A percentile compares a stretch with the other conserved stretches of the same genome.
Evolutionary conservation across 1,139 yeast species (phyloP).

Genomic region (Yamadazyma buinensis): DNA sequence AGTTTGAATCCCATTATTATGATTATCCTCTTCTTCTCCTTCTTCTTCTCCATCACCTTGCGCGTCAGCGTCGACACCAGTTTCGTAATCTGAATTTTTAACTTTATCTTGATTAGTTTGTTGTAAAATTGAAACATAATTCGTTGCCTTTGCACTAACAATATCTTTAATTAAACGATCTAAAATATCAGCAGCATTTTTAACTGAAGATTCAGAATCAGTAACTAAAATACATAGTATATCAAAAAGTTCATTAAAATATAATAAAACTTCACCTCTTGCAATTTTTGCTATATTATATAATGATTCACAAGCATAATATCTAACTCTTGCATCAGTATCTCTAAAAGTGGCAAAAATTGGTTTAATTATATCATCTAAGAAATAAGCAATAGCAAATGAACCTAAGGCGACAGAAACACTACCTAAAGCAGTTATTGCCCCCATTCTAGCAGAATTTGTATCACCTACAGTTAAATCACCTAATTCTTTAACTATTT

Average conservation of each 20-base stretch:
- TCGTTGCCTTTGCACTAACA: constrained; percentile 91
- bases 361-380: constrained; percentile 87
- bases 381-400: constrained; percentile 53
- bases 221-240: constrained; percentile 87
- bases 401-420: constrained; percentile 49
- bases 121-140: constrained; percentile 78
- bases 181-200: constrained; percentile 92
- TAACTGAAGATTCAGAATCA: constrained; percentile 87
- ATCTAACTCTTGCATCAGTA: constrained; percentile 92
- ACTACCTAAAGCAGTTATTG: constrained; percentile 48
- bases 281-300: constrained; percentile 97
- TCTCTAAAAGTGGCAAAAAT: constrained; percentile 95
- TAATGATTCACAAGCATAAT: constrained; percentile 94
- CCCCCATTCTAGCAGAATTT: constrained; percentile 48
- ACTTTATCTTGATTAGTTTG: constrained; percentile 34
- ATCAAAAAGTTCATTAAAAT: constrained; percentile 93
- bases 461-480: constrained; percentile 41
- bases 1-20: constrained; percentile 27
- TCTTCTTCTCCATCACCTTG: constrained; percentile 10
- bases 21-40: neutral
- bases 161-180: constrained; percentile 91
- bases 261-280: constrained; percentile 85
- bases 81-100: too few species aligned
- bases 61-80: constrained; percentile 8
- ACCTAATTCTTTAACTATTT: constrained; percentile 40